phyloP scores from a whole-genome alignment of 2,329 filamentous ascomycete species.

The Monosporascus sp. region DNA sequence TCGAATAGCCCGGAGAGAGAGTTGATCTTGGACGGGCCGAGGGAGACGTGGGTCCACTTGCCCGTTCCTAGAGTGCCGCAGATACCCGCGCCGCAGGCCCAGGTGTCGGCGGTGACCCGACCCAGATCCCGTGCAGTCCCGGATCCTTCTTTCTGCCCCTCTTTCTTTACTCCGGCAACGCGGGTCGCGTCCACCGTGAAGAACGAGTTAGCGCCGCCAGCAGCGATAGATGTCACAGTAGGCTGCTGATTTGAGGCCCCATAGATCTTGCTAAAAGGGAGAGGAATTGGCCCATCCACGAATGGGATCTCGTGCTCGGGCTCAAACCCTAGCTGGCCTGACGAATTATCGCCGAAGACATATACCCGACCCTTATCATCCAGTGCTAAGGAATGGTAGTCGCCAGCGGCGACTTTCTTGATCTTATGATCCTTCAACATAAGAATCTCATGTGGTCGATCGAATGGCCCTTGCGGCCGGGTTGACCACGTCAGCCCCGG shows the following conservation, averaged over 20 bases:
- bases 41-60: constrained; percentile 82
- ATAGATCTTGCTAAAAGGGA: constrained; percentile 72
- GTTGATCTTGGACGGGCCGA: constrained; percentile 73
- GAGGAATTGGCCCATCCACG: constrained; percentile 63
- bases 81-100: constrained; percentile 83
- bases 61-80: constrained; percentile 78
- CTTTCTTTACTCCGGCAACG: constrained; percentile 28
- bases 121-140: constrained; percentile 39
- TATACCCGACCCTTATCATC: constrained; percentile 75
- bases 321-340: constrained; percentile 86
- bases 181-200: constrained; percentile 76
- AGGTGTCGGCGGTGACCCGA: constrained; percentile 68
- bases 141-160: constrained; percentile 29
- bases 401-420: constrained; percentile 72
- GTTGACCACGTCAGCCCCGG: constrained; percentile 76
- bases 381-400: constrained; percentile 77
- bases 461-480: constrained; percentile 70
- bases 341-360: constrained; percentile 84
- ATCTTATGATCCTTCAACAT: constrained; percentile 67
- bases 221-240: constrained; percentile 70
- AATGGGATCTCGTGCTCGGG: constrained; percentile 55
- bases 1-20: constrained; percentile 78
- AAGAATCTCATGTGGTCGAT: constrained; percentile 74
- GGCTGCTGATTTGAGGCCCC: constrained; percentile 56
- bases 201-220: constrained; percentile 82